These are phyloP conservation scores for Fusarium ramigenum DNA, from an alignment of 2,329 filamentous ascomycete genomes.

Conservation along the genomic window DNA sequence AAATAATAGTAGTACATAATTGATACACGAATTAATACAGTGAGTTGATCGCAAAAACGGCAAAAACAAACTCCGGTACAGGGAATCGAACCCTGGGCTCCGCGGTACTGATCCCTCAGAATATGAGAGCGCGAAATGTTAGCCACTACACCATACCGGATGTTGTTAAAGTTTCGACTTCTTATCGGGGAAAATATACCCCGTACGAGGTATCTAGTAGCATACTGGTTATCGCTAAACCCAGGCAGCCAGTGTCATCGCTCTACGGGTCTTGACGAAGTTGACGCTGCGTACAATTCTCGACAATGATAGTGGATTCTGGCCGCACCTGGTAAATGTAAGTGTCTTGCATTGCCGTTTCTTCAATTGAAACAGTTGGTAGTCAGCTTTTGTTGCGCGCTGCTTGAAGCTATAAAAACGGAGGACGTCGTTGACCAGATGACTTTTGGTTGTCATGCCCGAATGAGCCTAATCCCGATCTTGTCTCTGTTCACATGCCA, in stretches of 20 bases:
- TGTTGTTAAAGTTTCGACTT: accelerated
- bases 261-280: accelerated
- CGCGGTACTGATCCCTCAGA: slow-evolving; percentile 38
- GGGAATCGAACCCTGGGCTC: slow-evolving; percentile 44
- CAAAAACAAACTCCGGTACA: slow-evolving; percentile 34
- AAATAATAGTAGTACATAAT: not conserved
- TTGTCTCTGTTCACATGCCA: not conserved
- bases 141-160: slow-evolving; percentile 49
- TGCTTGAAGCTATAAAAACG: not conserved
- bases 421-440: not conserved
- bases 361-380: accelerated
- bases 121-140: slow-evolving; percentile 48
- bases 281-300: not conserved
- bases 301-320: accelerated
- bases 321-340: accelerated
- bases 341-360: not conserved
- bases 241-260: accelerated
- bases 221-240: not conserved
- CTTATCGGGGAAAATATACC: no score
- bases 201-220: no score
- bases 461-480: no score
- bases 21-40: not conserved
- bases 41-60: accelerated
- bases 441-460: not conserved
- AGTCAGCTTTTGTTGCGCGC: accelerated